phyloP scores from a whole-genome alignment of 2,329 filamentous ascomycete species.

The Colletotrichum eleusines region DNA sequence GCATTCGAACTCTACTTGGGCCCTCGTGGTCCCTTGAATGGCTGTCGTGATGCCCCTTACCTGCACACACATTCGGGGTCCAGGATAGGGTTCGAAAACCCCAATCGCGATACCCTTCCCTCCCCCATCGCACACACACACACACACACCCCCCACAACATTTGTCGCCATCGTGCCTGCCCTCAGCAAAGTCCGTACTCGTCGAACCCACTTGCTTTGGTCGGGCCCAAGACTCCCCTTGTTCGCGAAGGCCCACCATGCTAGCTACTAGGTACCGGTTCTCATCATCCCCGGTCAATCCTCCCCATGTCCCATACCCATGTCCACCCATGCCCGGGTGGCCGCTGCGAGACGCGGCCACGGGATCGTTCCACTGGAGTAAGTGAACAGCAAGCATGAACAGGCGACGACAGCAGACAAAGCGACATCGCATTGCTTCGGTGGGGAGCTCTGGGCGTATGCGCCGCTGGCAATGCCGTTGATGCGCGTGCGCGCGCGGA shows the following conservation, averaged over 20 bases:
- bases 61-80: background rate
- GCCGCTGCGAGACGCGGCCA: conserved; percentile 11
- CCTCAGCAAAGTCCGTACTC: background rate
- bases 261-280: too few species aligned
- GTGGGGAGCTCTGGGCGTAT: conserved; percentile 1
- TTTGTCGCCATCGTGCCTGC: conserved; percentile 9
- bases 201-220: conserved; percentile 6
- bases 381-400: background rate
- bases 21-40: background rate
- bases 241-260: background rate
- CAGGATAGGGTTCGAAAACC: conserved; percentile 27
- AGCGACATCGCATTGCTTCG: background rate
- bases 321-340: background rate
- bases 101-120: conserved; percentile 26
- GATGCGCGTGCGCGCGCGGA: background rate
- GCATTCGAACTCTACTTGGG: background rate
- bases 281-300: conserved; percentile 4
- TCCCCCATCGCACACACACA: conserved; percentile 20
- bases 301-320: conserved; percentile 3
- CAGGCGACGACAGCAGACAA: background rate
- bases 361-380: conserved; percentile 11
- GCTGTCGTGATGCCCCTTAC: conserved; percentile 14
- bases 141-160: conserved; percentile 1
- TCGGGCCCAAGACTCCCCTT: background rate
- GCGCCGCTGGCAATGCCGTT: background rate